Evolutionary conservation across 371 early-diverging fungal species (phyloP).

Genomic region (Mucor saturninus): DNA sequence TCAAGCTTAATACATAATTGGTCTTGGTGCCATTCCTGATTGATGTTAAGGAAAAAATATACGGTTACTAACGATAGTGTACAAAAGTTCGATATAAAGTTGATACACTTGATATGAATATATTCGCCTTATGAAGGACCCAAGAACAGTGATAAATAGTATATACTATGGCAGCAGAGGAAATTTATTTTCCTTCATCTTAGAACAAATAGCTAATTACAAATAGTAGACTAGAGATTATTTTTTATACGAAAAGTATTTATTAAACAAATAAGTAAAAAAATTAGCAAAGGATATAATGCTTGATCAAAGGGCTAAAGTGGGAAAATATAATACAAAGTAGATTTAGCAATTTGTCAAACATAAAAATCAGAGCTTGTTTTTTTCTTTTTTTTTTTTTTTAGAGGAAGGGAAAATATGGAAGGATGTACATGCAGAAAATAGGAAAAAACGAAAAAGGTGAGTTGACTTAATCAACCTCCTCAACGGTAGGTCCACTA

Average conservation of each 20-base stretch:
- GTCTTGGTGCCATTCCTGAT: too few species aligned
- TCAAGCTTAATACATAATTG: too few species aligned
- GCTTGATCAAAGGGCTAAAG: not conserved
- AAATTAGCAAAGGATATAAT: not conserved
- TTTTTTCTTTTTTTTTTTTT: conserved; percentile 1
- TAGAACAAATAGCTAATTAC: too few species aligned
- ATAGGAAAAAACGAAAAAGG: not conserved
- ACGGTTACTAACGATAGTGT: too few species aligned
- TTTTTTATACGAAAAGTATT: not conserved
- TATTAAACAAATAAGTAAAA: conserved; percentile 2
- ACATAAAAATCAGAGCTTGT: not conserved
- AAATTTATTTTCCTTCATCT: too few species aligned
- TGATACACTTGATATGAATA: too few species aligned
- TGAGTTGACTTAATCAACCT: conserved; percentile 46
- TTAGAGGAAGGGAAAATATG: not conserved
- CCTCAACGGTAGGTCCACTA: conserved; percentile 51
- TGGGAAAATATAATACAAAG: not conserved
- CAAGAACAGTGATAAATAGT: too few species aligned
- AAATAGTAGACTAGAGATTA: not conserved
- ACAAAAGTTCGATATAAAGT: too few species aligned
- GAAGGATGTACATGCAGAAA: not conserved
- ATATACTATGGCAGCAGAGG: too few species aligned
- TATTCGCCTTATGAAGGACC: too few species aligned
- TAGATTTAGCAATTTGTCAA: not conserved
- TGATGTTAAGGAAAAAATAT: too few species aligned